phyloP scores from a whole-genome alignment of 140 eudicot genomes.

The Stevia rebaudiana region DNA sequence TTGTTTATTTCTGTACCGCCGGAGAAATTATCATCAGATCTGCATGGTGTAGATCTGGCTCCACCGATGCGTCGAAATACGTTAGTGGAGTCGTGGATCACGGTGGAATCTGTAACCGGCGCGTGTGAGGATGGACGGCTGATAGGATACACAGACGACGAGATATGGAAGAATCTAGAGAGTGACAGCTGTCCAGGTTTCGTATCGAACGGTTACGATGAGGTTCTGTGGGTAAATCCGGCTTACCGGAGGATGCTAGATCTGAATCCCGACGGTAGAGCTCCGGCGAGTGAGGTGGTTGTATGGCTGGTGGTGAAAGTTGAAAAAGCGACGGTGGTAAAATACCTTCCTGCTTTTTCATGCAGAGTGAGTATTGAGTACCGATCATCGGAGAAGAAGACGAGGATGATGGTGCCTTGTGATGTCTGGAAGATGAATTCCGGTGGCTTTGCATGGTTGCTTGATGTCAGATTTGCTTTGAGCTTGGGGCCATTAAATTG shows the following conservation, averaged over 20 bases:
- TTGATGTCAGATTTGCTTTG: slow-evolving; percentile 67
- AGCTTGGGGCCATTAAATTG: slow-evolving; percentile 51
- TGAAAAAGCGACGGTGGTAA: slow-evolving; percentile 34
- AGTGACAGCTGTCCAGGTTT: slow-evolving; percentile 74
- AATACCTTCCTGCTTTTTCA: slow-evolving; percentile 48
- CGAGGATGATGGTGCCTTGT: slow-evolving; percentile 54
- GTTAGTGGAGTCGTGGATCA: slow-evolving; percentile 54
- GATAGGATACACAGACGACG: slow-evolving; percentile 56
- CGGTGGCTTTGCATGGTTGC: slow-evolving; percentile 76
- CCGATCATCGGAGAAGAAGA: slow-evolving; percentile 29
- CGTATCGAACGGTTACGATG: slow-evolving; percentile 47
- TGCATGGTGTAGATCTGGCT: slow-evolving; percentile 39
- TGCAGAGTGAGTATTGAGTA: slow-evolving; percentile 61
- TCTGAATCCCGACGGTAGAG: slow-evolving; percentile 11
- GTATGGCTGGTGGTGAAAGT: slow-evolving; percentile 49
- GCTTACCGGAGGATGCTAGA: slow-evolving; percentile 53
- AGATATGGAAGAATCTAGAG: slow-evolving; percentile 49
- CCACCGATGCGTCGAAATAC: slow-evolving; percentile 7
- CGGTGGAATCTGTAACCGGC: slow-evolving; percentile 46
- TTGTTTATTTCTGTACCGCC: not conserved
- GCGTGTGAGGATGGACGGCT: slow-evolving; percentile 31
- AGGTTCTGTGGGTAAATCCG: slow-evolving; percentile 63
- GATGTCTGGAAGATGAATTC: slow-evolving; percentile 75
- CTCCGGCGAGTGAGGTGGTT: slow-evolving; percentile 21
- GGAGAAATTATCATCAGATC: slow-evolving; percentile 11